Percentiles rank a stretch among this genome's conserved stretches.
Evolutionary conservation across 768 basidiomycete genomes (phyloP).

Genomic region (Lactarius pseudohatsudake): DNA sequence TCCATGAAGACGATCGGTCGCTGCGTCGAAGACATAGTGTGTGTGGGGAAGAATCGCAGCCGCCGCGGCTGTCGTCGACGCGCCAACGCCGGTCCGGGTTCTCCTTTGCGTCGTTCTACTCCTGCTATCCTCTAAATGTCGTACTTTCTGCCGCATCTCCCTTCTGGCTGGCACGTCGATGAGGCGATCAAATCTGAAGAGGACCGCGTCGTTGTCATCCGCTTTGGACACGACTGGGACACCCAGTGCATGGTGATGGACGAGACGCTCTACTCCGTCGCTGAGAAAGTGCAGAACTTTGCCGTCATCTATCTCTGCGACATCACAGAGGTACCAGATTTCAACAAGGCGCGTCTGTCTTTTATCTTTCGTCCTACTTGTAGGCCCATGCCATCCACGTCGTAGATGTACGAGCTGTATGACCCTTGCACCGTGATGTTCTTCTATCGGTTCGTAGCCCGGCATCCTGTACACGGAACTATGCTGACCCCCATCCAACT

Average conservation of each 20-base stretch:
- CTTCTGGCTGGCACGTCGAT: constrained; percentile 97
- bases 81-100: background rate
- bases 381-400: background rate
- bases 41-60: background rate
- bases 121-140: constrained; percentile 53
- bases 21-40: constrained; percentile 37
- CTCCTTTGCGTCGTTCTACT: background rate
- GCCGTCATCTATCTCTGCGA: constrained; percentile 95
- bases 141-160: constrained; percentile 85
- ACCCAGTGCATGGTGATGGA: constrained; percentile 98
- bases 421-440: constrained; percentile 98
- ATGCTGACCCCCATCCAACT: constrained; percentile 20
- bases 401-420: constrained; percentile 97
- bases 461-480: background rate
- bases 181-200: constrained; percentile 99
- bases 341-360: constrained; percentile 76
- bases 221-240: constrained; percentile 95
- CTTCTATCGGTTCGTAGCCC: constrained; percentile 75
- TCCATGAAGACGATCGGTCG: constrained; percentile 98
- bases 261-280: constrained; percentile 88
- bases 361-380: background rate
- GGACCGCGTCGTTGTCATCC: constrained; percentile 89
- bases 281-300: constrained; percentile 98
- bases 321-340: constrained; percentile 96
- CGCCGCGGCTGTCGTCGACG: background rate